Conservation (phyloP, 2,329 filamentous ascomycete genomes). For the Colletotrichum camelliae region DNA sequence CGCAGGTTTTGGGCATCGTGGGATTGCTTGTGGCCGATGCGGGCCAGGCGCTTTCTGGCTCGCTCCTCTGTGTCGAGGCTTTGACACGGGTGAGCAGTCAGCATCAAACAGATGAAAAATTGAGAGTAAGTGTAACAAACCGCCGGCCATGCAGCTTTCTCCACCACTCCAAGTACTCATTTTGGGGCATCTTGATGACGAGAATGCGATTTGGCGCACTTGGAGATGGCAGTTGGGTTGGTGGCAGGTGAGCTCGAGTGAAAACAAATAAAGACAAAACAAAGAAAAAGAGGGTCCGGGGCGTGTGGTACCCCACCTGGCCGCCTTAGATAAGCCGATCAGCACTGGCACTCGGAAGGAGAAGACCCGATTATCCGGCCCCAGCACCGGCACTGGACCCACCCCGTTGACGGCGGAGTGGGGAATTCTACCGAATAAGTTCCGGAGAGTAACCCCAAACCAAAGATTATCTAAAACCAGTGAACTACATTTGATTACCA, state of each 20-base stretch:
- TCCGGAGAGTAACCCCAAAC: neutral
- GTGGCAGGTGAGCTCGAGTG: no score
- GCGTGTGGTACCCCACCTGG: no score
- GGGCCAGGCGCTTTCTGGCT: neutral
- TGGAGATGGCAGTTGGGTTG: neutral
- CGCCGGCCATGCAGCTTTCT: neutral
- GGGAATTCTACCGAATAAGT: neutral
- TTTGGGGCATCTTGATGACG: neutral
- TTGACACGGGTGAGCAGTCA: rapidly evolving
- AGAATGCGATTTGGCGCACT: neutral
- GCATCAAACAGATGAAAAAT: neutral
- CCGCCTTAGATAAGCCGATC: neutral
- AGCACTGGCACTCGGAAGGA: neutral
- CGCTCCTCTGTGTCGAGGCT: neutral
- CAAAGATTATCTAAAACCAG: rapidly evolving
- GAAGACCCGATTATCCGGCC: neutral
- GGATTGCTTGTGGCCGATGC: neutral
- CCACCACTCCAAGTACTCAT: neutral
- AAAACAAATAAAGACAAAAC: no score
- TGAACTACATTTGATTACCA: neutral
- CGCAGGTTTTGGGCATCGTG: neutral
- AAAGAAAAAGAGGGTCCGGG: no score
- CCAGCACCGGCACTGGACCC: neutral
- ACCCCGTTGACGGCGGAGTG: neutral
- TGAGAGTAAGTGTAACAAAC: rapidly evolving